Conservation (phyloP, 257 asterid species). For the Jaltomata sinuosa region DNA sequence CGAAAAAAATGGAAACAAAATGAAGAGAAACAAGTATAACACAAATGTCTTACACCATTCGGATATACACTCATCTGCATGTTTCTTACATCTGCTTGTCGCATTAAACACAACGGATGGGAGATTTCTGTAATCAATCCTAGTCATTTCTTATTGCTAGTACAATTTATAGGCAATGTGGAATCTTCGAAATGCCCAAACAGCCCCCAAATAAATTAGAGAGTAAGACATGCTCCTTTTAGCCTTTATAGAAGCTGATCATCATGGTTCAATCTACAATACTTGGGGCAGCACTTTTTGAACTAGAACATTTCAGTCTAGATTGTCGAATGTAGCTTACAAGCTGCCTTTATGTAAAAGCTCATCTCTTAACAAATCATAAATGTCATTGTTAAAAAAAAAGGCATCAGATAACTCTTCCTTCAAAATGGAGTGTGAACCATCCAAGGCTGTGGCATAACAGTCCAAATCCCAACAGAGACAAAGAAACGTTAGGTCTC, state of each 20-base stretch:
- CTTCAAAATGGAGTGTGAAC: not conserved
- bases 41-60: not conserved
- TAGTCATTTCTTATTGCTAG: not conserved
- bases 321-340: too few relatives aligned
- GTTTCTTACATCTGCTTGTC: not conserved
- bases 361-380: not conserved
- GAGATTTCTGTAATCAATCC: not conserved
- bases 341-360: not conserved
- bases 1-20: too few relatives aligned
- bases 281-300: too few relatives aligned
- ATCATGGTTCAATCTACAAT: too few relatives aligned
- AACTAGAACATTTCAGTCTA: too few relatives aligned
- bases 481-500: too few relatives aligned
- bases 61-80: not conserved
- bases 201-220: too few relatives aligned
- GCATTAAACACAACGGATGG: not conserved
- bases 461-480: too few relatives aligned
- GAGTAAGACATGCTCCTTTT: too few relatives aligned
- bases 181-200: not conserved
- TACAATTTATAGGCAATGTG: not conserved
- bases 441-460: too few relatives aligned
- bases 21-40: not conserved
- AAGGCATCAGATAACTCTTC: too few relatives aligned
- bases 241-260: too few relatives aligned
- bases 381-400: not conserved